phyloP scores from a whole-genome alignment of 768 basidiomycete species.

The Pholiota microspora region DNA sequence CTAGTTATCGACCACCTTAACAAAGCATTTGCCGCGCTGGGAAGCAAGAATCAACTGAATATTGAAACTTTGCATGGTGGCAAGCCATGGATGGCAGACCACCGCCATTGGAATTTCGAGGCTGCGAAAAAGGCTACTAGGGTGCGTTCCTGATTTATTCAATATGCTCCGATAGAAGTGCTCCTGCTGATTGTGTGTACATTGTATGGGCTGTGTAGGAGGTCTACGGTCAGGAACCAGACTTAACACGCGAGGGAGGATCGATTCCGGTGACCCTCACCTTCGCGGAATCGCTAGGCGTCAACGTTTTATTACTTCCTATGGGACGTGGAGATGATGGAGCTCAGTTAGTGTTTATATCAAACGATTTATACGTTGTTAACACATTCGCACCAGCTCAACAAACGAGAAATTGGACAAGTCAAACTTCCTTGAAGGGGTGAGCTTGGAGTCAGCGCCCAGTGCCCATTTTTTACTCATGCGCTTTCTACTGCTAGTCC shows the following conservation, averaged over 20 bases:
- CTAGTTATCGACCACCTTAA: slow-evolving; percentile 70
- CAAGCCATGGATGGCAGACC: slow-evolving; percentile 85
- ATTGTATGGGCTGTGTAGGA: slow-evolving; percentile 32
- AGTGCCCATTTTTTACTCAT: no score
- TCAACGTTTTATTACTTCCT: slow-evolving; percentile 86
- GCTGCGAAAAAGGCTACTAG: slow-evolving; percentile 87
- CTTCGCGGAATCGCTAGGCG: slow-evolving; percentile 83
- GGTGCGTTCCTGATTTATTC: slow-evolving; percentile 32
- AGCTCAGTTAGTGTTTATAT: slow-evolving; percentile 65
- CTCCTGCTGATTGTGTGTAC: no score
- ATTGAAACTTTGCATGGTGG: slow-evolving; percentile 78
- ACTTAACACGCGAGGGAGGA: slow-evolving; percentile 89
- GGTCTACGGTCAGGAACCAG: slow-evolving; percentile 75
- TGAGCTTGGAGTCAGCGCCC: slow-evolving; percentile 29
- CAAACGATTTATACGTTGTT: background rate
- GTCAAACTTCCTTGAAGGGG: slow-evolving; percentile 86
- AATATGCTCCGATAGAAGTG: background rate
- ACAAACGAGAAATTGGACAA: slow-evolving; percentile 94
- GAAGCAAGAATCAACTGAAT: slow-evolving; percentile 77
- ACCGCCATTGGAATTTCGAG: slow-evolving; percentile 90
- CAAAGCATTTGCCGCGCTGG: slow-evolving; percentile 80
- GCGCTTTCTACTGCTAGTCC: no score
- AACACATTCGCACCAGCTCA: slow-evolving; percentile 45
- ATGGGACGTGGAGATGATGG: slow-evolving; percentile 96
- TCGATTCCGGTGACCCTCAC: slow-evolving; percentile 93